Conservation (phyloP, 805 yeast genomes). For the Metschnikowia vanudenii region DNA sequence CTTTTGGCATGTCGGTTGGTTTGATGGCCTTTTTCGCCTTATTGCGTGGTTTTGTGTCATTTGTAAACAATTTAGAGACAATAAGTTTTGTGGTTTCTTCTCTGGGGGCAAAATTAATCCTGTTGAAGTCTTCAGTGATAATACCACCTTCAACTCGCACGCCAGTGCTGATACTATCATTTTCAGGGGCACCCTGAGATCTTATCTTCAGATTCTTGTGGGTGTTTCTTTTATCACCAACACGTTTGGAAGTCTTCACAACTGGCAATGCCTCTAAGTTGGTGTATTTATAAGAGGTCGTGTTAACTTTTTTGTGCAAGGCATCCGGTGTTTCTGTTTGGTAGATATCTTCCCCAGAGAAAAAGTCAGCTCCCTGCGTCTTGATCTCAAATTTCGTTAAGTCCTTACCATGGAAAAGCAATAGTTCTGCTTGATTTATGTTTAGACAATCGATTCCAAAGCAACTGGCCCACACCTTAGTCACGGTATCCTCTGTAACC, state of each 20-base stretch:
- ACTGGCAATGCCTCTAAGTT: slow-evolving; percentile 1
- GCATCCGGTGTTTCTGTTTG: slow-evolving; percentile 8
- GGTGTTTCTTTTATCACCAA: background rate
- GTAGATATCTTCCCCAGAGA: slow-evolving; percentile 14
- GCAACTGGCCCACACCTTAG: slow-evolving; percentile 53
- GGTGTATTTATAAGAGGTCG: slow-evolving; percentile 17
- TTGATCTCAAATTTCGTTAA: slow-evolving; percentile 26
- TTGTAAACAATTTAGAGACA: slow-evolving; percentile 10
- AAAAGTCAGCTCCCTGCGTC: slow-evolving; percentile 30
- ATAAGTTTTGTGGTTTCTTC: slow-evolving; percentile 11
- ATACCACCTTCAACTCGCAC: slow-evolving; percentile 10
- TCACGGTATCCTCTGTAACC: slow-evolving; percentile 58
- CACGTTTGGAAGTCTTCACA: background rate
- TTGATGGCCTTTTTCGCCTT: slow-evolving; percentile 1
- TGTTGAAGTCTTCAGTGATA: slow-evolving; percentile 17
- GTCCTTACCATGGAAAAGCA: slow-evolving; percentile 38
- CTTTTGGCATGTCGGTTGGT: background rate
- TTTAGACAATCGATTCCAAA: slow-evolving; percentile 52
- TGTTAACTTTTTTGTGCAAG: slow-evolving; percentile 17
- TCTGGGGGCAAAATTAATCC: slow-evolving; percentile 19
- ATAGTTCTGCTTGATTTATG: slow-evolving; percentile 50
- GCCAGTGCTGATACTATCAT: background rate
- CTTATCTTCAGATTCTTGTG: background rate
- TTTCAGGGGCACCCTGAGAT: background rate
- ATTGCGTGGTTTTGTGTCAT: background rate